Evolutionary conservation across 2,329 filamentous ascomycete species (phyloP).

Genomic region (Alternaria longipes): DNA sequence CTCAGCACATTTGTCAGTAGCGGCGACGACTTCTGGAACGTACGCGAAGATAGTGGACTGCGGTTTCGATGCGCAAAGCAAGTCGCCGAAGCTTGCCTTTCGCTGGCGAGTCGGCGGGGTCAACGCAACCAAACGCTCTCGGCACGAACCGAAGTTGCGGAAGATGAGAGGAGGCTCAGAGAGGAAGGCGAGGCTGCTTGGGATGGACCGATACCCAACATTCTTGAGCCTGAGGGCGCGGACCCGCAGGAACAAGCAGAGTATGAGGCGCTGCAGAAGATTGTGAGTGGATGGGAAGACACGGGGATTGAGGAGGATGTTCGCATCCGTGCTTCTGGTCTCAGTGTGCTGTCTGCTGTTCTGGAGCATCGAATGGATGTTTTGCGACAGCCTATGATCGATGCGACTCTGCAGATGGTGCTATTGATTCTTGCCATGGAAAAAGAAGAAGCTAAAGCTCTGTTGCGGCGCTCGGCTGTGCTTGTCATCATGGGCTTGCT

Average conservation of each 20-base stretch:
- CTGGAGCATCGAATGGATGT: constrained; percentile 65
- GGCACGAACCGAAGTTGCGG: constrained; percentile 63
- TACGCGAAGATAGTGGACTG: neutral
- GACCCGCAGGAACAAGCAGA: constrained; percentile 48
- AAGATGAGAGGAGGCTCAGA: constrained; percentile 59
- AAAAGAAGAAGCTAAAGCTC: constrained; percentile 66
- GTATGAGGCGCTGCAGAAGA: constrained; percentile 62
- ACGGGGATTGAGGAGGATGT: constrained; percentile 73
- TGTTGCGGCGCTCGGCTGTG: constrained; percentile 73
- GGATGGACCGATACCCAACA: constrained; percentile 60
- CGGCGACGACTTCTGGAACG: constrained; percentile 31
- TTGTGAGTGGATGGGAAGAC: constrained; percentile 73
- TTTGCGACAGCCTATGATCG: constrained; percentile 49
- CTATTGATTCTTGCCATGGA: constrained; percentile 72
- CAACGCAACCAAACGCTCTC: constrained; percentile 67
- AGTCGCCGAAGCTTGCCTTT: constrained; percentile 68
- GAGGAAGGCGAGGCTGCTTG: constrained; percentile 63
- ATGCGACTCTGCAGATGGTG: constrained; percentile 68
- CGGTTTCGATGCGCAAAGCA: constrained; percentile 24
- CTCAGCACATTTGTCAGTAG: constrained; percentile 36
- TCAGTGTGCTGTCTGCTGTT: constrained; percentile 69
- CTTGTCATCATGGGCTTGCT: constrained; percentile 70
- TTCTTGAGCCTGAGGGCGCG: constrained; percentile 43
- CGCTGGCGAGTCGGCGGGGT: constrained; percentile 70
- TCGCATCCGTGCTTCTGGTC: constrained; percentile 72